These are phyloP conservation scores for Mycena haematopus DNA, from an alignment of 768 basidiomycete species.

Conservation along the genomic window DNA sequence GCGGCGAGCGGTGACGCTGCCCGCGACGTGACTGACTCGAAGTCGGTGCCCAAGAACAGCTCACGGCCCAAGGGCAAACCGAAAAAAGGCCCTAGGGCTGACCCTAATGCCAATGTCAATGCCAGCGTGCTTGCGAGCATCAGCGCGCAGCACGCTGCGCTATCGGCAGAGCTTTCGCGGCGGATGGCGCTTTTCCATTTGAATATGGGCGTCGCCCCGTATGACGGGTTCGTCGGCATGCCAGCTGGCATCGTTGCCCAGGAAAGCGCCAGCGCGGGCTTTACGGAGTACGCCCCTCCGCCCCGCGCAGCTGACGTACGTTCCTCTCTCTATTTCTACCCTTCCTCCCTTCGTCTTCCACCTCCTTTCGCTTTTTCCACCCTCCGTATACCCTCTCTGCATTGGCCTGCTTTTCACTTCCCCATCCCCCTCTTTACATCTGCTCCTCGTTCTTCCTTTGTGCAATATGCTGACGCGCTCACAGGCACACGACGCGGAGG, in stretches of 20 bases:
- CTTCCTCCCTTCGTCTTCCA: neutral
- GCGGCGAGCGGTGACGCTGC: neutral
- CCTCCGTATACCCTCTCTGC: too few species aligned
- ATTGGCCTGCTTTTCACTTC: too few species aligned
- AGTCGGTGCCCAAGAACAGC: neutral
- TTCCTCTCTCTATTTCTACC: neutral
- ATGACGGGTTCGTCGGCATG: neutral
- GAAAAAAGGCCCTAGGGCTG: neutral
- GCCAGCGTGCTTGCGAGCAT: neutral
- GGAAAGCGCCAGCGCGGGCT: neutral
- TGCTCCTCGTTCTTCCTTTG: neutral
- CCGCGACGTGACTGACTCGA: neutral
- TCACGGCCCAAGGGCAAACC: neutral
- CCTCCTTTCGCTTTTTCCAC: neutral
- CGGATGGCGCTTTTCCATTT: conserved; percentile 5
- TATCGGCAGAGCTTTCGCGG: neutral
- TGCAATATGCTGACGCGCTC: neutral
- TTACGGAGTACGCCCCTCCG: conserved; percentile 14
- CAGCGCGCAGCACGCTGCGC: neutral
- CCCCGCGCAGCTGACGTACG: conserved; percentile 9
- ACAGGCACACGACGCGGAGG: neutral
- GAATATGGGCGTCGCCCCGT: neutral
- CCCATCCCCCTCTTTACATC: too few species aligned
- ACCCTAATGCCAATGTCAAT: neutral
- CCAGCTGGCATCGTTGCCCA: neutral